Evolutionary conservation across 176 grass and related monocot species (phyloP), one percentile per base, ranked within the genome.

Genomic region (Rhipidocladum racemiflorum): DNA sequence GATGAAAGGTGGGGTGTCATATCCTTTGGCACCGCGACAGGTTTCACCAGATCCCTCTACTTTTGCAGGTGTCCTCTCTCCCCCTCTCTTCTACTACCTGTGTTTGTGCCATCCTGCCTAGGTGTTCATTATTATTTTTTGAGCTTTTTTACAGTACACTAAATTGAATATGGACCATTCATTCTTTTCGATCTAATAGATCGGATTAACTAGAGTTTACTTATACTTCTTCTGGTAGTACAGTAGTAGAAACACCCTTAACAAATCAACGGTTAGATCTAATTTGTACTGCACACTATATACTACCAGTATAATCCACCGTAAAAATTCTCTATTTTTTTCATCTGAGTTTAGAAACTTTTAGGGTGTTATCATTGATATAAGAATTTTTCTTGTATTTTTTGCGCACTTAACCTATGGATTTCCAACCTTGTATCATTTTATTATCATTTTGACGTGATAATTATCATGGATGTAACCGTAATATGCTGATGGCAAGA

Each of bases 1-100:
- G 83, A 99, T 99, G 96, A 95, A 90, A 80, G 79, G 86, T 61
- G 88, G 81, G 20, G 13, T 34, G 6, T 20, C 68, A 29, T 79
- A 87, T 56, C 82, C 70, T 70, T 76, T 68, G 10, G 68, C 49
- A 69, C 76, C 72, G 9, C 78, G n/a, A 7, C 89, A 84, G 39
- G 74, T 84, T 74, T 78, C 72, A 59, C 86, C 92, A 79, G 95
- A 94, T 87, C 77, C 82, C 35, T 81, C 78, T 0, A 38, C 36
- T 15, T 83, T 85, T 77, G 61, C 84, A 87, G 84, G 89, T 89
- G 17, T 70, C 59, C 30, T 32, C 78, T 80, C 75, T 79, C 14
- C 16, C 35, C 20, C 17, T 72, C 75, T 59, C 25, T 55, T 28
- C 50, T 57, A 13, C 24, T 27, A 63, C 72, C 20, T 59, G 23